These are phyloP conservation scores for Trifolium fragiferum DNA, from an alignment of 306 rosid species.

Conservation along the genomic window DNA sequence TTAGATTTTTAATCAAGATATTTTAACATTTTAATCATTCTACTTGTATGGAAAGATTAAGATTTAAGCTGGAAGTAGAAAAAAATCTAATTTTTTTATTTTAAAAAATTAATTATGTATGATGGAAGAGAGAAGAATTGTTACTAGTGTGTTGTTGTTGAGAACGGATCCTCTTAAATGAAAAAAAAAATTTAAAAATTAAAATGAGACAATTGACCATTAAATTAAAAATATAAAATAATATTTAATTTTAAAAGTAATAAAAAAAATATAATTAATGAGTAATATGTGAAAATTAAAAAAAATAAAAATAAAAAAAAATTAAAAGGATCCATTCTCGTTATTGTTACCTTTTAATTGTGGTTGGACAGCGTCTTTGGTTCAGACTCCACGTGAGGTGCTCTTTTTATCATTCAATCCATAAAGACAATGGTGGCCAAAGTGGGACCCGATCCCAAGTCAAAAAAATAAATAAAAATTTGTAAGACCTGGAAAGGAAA, in stretches of 20 bases:
- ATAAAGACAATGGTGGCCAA: conserved; percentile 87
- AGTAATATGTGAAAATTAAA: no score
- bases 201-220: no score
- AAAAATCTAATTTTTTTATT: not conserved
- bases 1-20: not conserved
- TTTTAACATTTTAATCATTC: conserved; percentile 2
- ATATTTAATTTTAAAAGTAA: no score
- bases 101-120: not conserved
- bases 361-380: conserved; percentile 94
- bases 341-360: conserved; percentile 60
- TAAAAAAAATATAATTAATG: no score
- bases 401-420: conserved; percentile 95
- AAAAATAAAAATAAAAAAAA: no score
- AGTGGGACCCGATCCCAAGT: conserved; percentile 94
- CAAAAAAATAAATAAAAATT: conserved; percentile 56
- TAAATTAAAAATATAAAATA: no score
- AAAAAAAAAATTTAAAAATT: no score
- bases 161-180: no score
- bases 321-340: no score
- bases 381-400: conserved; percentile 99
- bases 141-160: no score
- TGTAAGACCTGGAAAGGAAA: conserved; percentile 77
- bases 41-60: conserved; percentile 7
- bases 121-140: not conserved
- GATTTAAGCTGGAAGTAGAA: conserved; percentile 22